A percentile compares a stretch with the other conserved stretches of the same genome.
Evolutionary conservation across 2,329 filamentous ascomycete genomes (phyloP).

Genomic region (Penicillium vulpinum): DNA sequence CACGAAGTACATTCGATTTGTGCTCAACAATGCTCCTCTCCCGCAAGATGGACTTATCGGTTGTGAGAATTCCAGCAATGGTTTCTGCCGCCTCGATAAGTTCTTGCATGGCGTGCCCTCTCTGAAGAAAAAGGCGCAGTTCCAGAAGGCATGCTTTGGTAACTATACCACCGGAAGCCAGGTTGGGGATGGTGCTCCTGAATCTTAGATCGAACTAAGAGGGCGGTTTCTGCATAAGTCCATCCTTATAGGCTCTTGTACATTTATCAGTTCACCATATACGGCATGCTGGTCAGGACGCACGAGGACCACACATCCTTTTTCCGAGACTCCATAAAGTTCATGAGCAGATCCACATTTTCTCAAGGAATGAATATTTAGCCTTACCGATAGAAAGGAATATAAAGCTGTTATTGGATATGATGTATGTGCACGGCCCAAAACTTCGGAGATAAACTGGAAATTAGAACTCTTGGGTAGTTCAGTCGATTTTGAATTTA

Average conservation of each 20-base stretch:
- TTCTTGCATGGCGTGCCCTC: slow-evolving; percentile 27
- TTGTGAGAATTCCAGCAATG: slow-evolving; percentile 28
- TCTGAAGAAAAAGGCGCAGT: slow-evolving; percentile 29
- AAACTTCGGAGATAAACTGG: no score
- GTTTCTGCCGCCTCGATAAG: slow-evolving; percentile 31
- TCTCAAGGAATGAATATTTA: no score
- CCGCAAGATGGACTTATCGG: slow-evolving; percentile 30
- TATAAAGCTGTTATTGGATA: no score
- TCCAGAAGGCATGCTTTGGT: slow-evolving; percentile 34
- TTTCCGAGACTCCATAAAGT: no score
- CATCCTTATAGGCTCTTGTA: background rate
- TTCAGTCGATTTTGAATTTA: background rate
- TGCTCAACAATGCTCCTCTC: slow-evolving; percentile 33
- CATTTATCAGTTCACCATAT: background rate
- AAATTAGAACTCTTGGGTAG: no score
- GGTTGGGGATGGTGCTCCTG: slow-evolving; percentile 27
- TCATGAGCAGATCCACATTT: no score
- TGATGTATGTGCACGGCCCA: no score
- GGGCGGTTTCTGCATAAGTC: background rate
- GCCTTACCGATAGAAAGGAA: no score
- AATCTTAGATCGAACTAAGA: background rate
- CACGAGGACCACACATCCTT: no score
- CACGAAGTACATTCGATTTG: slow-evolving; percentile 31
- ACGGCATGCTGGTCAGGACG: no score
- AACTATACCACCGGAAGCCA: slow-evolving; percentile 26